Percentiles rank a stretch among this genome's conserved stretches.
Evolutionary conservation across 2,329 filamentous ascomycete species (phyloP).

Genomic region (Lachnellula hyalina): DNA sequence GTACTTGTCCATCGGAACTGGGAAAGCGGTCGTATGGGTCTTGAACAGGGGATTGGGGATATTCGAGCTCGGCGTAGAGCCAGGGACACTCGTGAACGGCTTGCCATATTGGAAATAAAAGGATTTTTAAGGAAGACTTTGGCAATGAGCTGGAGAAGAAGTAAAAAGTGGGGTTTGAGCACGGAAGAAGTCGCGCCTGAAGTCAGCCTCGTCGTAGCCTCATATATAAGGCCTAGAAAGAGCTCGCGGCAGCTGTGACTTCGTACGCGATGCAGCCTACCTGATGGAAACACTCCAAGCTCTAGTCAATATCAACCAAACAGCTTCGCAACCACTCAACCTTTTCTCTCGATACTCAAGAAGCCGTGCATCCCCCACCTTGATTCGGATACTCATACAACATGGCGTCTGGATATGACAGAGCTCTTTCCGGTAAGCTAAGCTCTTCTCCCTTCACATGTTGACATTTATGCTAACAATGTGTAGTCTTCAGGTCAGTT

Average conservation of each 20-base stretch:
- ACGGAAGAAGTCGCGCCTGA: neutral
- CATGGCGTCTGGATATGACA: slow-evolving; percentile 96
- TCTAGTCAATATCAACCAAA: slow-evolving; percentile 9
- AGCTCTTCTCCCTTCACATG: slow-evolving; percentile 26
- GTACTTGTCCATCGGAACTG: slow-evolving; percentile 29
- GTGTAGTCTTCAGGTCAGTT: slow-evolving; percentile 70
- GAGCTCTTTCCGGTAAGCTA: slow-evolving; percentile 90
- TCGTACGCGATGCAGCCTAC: slow-evolving; percentile 27
- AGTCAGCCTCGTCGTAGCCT: slow-evolving; percentile 10
- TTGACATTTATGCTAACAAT: slow-evolving; percentile 38
- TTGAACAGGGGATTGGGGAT: slow-evolving; percentile 7
- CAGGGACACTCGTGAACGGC: slow-evolving; percentile 22
- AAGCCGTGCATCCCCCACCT: slow-evolving; percentile 7
- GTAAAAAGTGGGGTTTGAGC: neutral
- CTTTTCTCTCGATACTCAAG: slow-evolving; percentile 7
- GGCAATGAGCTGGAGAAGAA: neutral
- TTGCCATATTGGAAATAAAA: slow-evolving; percentile 22
- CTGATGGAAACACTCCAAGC: slow-evolving; percentile 16
- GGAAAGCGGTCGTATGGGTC: slow-evolving; percentile 17
- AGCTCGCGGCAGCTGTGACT: slow-evolving; percentile 13
- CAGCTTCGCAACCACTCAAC: slow-evolving; percentile 12
- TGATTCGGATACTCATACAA: slow-evolving; percentile 28
- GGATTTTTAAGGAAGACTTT: neutral
- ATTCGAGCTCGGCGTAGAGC: slow-evolving; percentile 25
- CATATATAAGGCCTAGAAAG: slow-evolving; percentile 1